Base-by-base conservation (phyloP, 176 grass and related monocot genomes). In the Musa beccarii region DNA sequence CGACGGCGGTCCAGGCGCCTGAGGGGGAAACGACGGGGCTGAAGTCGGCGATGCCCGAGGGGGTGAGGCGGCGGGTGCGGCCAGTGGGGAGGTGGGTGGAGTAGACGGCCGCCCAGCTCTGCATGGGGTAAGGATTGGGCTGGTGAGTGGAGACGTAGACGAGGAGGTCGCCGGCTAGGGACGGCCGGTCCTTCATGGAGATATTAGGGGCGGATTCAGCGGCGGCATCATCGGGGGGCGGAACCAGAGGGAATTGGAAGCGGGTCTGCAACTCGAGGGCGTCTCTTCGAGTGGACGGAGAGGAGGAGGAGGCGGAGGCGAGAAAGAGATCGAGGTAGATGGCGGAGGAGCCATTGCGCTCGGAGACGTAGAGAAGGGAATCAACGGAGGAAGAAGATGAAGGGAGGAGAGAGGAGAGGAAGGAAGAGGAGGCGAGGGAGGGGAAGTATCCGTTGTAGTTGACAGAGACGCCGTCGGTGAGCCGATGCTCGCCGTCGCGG, bases 391-490 rank as follows among this genome's bases (percentile, higher is more conserved):
- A 67, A 2, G 21, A 52, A 0, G 82, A 21, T 78, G 34, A 97
- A 26, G 26, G 9, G 28, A 29, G 25, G 17, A 59, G 13, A n/a
- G 11, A 5, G 53, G 68, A 62, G 2, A 52, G 8, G 52, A 67
- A 8, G 76, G n/a, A 52, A 51, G 82, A 76, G 3, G 21, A 71
- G 2, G 84, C 63, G 54, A 74, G 65, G 11, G 94, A 81, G 52
- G 84, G 84, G 77, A 98, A 98, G 82, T 89, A 88, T 68, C 88
- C 90, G 71, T 98, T 98, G 86, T 85, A 98, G 78, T 93, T 93
- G 80, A 93, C 84, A 66, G 90, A 98, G 72, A 81, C 64, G 68
- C 90, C 88, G 53, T 98, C 94, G 2, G 90, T 91, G 75, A 93
- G 90, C 67, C 80, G 86, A 63, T 74, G n/a, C 75, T 93, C 93